Conservation (phyloP, 2,329 filamentous ascomycete genomes). For the Cryphonectria radicalis region DNA sequence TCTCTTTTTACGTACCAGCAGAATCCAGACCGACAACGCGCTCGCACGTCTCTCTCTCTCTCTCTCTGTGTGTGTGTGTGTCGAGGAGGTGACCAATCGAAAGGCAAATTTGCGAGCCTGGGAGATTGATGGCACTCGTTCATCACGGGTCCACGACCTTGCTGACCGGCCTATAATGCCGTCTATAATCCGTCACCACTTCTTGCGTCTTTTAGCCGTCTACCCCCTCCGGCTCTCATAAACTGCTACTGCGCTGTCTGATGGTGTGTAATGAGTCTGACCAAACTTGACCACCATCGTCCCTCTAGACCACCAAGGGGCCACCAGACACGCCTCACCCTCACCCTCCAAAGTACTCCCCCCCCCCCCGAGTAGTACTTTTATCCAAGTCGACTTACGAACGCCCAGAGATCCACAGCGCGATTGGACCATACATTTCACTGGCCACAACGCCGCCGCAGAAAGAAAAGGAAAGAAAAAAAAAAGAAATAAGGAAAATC, state of each 20-base stretch:
- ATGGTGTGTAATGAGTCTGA: conserved; percentile 15
- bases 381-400: background rate
- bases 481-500: background rate
- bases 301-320: background rate
- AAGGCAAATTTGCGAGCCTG: background rate
- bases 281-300: background rate
- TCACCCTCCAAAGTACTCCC: background rate
- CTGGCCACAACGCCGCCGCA: background rate
- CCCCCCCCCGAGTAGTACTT: background rate
- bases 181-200: conserved; percentile 16
- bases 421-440: background rate
- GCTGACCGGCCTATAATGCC: conserved; percentile 26
- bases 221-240: background rate
- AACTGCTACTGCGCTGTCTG: background rate
- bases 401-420: background rate
- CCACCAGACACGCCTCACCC: background rate
- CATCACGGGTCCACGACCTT: conserved; percentile 24
- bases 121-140: conserved; percentile 23
- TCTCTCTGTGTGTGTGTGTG: too few relatives aligned
- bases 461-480: background rate
- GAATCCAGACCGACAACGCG: conserved; percentile 4
- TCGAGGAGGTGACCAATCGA: background rate
- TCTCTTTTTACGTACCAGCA: conserved; percentile 1
- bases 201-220: conserved; percentile 11
- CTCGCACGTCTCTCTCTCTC: conserved; percentile 1